These are phyloP conservation scores for Trichoderma sp. DNA, from an alignment of 2,329 filamentous ascomycete species.

Conservation along the genomic window DNA sequence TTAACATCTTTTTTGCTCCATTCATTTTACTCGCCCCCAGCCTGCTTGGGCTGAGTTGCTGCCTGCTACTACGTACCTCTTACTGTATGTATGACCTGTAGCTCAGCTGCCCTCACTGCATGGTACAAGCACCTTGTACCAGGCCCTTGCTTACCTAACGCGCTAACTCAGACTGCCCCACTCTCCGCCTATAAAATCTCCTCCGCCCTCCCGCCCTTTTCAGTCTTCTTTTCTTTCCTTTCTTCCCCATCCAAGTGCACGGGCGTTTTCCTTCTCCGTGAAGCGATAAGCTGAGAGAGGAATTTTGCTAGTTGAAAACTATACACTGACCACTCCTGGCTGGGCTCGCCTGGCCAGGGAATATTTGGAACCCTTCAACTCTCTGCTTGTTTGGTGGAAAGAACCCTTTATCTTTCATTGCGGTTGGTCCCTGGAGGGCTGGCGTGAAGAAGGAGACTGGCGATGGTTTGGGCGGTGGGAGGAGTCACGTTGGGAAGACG, in stretches of 20 bases:
- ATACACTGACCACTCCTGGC: slow-evolving; percentile 67
- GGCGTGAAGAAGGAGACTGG: slow-evolving; percentile 40
- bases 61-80: not conserved
- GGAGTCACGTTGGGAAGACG: not conserved
- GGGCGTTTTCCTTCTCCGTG: slow-evolving; percentile 60
- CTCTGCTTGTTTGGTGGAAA: slow-evolving; percentile 26
- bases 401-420: slow-evolving; percentile 41
- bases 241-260: slow-evolving; percentile 57
- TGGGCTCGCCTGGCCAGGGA: slow-evolving; percentile 64
- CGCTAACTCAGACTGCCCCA: not conserved
- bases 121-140: no score
- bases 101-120: no score
- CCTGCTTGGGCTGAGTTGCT: not conserved
- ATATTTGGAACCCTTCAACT: slow-evolving; percentile 60
- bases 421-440: slow-evolving; percentile 32
- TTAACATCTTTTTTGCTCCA: not conserved
- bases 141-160: not conserved
- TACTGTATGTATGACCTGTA: no score
- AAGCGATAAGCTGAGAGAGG: slow-evolving; percentile 72
- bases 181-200: slow-evolving; percentile 32
- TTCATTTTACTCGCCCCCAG: not conserved
- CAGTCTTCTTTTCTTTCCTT: slow-evolving; percentile 39
- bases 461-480: not conserved
- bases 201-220: slow-evolving; percentile 27
- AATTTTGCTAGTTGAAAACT: slow-evolving; percentile 90